Evolutionary conservation across 2,329 filamentous ascomycete genomes (phyloP).

Genomic region (Exophiala oligosperma): DNA sequence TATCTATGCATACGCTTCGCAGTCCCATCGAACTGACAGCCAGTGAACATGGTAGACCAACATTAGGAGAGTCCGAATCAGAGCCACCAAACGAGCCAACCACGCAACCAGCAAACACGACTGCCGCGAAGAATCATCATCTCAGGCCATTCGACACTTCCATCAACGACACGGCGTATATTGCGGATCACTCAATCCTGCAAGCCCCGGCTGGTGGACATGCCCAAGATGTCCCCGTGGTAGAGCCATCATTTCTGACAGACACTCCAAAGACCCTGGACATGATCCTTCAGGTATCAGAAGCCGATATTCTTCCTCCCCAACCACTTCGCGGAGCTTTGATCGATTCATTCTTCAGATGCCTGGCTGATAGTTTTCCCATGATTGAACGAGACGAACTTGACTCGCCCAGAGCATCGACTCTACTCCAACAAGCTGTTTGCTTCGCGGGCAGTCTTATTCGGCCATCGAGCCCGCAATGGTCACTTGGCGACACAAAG

Average conservation of each 20-base stretch:
- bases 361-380: slow-evolving; percentile 24
- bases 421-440: slow-evolving; percentile 17
- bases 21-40: not conserved
- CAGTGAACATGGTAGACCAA: not conserved
- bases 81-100: not conserved
- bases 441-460: slow-evolving; percentile 25
- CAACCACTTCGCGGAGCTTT: not conserved
- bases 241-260: not conserved
- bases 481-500: slow-evolving; percentile 5
- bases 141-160: slow-evolving; percentile 1
- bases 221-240: not conserved
- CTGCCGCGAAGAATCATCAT: not conserved
- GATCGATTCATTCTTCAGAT: slow-evolving; percentile 26
- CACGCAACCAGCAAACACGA: not conserved
- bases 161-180: not conserved
- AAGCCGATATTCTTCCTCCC: slow-evolving; percentile 5
- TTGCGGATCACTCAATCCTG: not conserved
- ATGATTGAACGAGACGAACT: slow-evolving; percentile 21
- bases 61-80: not conserved
- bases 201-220: not conserved
- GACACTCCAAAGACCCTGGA: not conserved
- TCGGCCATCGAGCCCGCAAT: slow-evolving; percentile 10
- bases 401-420: not conserved
- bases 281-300: not conserved
- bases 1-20: no score